phyloP scores from a whole-genome alignment of 2,329 filamentous ascomycete genomes.

The Fusarium sambucinum region DNA sequence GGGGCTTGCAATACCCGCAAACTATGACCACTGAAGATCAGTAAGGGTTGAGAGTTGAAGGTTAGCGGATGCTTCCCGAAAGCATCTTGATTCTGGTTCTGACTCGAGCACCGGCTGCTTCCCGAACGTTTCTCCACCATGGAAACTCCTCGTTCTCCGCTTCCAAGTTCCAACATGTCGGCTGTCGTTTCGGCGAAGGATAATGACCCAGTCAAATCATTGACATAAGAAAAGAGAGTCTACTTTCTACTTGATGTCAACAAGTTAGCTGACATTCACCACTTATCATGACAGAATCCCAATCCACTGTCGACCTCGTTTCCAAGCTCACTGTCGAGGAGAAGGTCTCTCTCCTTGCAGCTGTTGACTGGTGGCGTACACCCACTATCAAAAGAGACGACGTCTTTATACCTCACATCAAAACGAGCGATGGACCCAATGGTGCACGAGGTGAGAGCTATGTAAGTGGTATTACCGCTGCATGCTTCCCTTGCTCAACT shows the following conservation, averaged over 20 bases:
- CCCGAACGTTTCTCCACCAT: neutral
- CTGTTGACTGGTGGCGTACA: conserved; percentile 19
- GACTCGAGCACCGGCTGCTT: neutral
- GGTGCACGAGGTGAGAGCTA: conserved; percentile 9
- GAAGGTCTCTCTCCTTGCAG: neutral
- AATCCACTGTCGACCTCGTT: neutral
- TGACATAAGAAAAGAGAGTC: neutral
- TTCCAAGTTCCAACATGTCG: neutral
- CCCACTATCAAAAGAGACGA: conserved; percentile 4
- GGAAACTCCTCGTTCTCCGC: no score
- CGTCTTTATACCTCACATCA: conserved; percentile 17
- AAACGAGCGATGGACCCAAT: conserved; percentile 11
- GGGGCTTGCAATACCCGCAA: neutral
- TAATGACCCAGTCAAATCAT: rapidly evolving
- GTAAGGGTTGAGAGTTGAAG: neutral
- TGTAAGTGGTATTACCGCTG: conserved; percentile 13
- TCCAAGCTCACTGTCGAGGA: neutral
- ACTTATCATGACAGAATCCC: neutral
- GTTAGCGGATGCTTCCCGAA: neutral
- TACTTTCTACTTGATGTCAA: no score
- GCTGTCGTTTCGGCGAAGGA: neutral
- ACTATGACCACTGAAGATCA: no score
- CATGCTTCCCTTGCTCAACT: conserved; percentile 18
- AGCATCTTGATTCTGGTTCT: neutral
- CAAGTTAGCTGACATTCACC: neutral